Base-by-base conservation (phyloP, 768 basidiomycete species). In the Leccinum sublutescens region DNA sequence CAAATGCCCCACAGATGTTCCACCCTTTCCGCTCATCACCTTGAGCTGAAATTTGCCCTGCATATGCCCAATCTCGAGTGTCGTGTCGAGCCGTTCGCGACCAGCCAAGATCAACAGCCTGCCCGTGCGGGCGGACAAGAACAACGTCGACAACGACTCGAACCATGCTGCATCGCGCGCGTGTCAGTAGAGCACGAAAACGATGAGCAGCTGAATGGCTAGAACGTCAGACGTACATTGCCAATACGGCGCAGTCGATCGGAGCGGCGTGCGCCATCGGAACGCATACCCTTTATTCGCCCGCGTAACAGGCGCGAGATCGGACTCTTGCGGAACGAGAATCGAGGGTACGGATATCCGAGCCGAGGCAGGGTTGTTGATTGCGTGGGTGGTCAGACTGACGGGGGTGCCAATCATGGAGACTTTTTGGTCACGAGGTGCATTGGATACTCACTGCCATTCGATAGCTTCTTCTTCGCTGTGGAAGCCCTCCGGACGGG, bases 41-140 rank as follows among this genome's bases (percentile, higher is more conserved):
- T 83, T 87, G 71, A 98, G 81, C 75, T 98, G 96, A 74, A 98
- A 99, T 72, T 97, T 98, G 67, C 88, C 92, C 71, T 88, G 93
- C 93, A 96, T 95, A 69, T 95, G 93, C 1, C 90, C 97, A 52
- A 98, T 94, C 89, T 96, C 97, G 50, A 99, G 80, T 64, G 93
- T 87, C 65, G 85, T 89, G 68, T 99, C 97, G 4, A 98, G 83
- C 17, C 95, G 80, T 65, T 99, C 97, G 17, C 95, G 87, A 0
- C 95, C 96, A 0, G 97, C 97, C 15, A 99, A 79, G 9, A 98
- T 83, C 23, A 99, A 83, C 27, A 99, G 75, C 29, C 95, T 86
- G 0, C 95, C 96, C 0, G 92, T 84, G 14, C 88, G 84, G 0
- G 86, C 84, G 0, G 81, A 74, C 1, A 98, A 80, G 74, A 99